Evolutionary conservation across 768 basidiomycete species (phyloP).

Genomic region (Kwoniella europaea): DNA sequence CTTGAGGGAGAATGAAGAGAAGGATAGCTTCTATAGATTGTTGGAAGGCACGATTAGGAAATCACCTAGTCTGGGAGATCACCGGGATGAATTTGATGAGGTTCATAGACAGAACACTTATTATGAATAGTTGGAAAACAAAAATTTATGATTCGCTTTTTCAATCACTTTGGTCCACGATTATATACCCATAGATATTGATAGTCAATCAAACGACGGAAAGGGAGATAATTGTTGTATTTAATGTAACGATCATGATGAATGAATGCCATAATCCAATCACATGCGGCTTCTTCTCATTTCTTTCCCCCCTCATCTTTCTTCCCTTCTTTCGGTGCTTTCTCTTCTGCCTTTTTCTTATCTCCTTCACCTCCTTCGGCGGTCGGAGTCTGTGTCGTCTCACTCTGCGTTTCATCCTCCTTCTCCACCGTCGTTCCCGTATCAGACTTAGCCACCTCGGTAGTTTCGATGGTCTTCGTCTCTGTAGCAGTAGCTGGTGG

Average conservation of each 20-base stretch:
- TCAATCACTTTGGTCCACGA: too few species aligned
- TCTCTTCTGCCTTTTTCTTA: slow-evolving; percentile 6
- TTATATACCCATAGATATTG: not conserved
- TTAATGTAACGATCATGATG: too few species aligned
- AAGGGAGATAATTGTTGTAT: not conserved
- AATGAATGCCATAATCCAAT: too few species aligned
- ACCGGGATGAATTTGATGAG: slow-evolving; percentile 7
- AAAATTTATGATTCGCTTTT: too few species aligned
- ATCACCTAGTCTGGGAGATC: not conserved
- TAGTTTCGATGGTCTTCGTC: not conserved
- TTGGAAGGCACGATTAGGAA: slow-evolving; percentile 18
- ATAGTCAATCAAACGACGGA: not conserved
- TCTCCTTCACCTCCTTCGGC: not conserved
- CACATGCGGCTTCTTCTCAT: not conserved
- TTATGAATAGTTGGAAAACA: slow-evolving; percentile 16
- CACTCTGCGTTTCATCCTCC: not conserved
- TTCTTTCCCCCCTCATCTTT: not conserved
- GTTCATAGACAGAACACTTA: slow-evolving; percentile 18
- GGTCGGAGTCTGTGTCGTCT: not conserved
- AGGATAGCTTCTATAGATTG: slow-evolving; percentile 19
- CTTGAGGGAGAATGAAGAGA: slow-evolving; percentile 11
- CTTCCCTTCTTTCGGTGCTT: not conserved
- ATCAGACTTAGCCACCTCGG: not conserved
- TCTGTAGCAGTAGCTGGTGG: not conserved
- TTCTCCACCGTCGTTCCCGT: not conserved